Evolutionary conservation across 2,329 filamentous ascomycete genomes (phyloP).

Genomic region (Arthrobotrys entomopaga): DNA sequence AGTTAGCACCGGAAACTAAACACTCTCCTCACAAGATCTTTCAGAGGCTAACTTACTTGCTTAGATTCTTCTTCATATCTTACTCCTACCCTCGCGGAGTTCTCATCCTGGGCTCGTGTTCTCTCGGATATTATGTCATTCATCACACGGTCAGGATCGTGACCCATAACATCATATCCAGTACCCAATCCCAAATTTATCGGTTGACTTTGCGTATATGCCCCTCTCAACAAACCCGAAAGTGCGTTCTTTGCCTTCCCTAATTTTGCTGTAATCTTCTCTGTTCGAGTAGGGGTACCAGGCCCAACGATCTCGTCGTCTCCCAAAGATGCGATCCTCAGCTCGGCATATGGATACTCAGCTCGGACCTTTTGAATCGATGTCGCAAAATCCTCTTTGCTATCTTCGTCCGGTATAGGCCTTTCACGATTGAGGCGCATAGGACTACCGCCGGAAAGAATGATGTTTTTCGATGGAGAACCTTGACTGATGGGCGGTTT

Average conservation of each 20-base stretch:
- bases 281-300: not conserved
- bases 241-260: constrained; percentile 21
- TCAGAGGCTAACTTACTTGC: constrained; percentile 12
- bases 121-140: not conserved
- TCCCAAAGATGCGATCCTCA: constrained; percentile 25
- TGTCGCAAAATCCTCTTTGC: constrained; percentile 3
- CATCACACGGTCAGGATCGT: not conserved
- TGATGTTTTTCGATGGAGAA: too few species aligned
- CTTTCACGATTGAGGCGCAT: constrained; percentile 29
- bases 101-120: not conserved
- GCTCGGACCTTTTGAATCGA: constrained; percentile 1
- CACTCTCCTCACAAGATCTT: not conserved
- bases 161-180: constrained; percentile 4
- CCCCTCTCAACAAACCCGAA: constrained; percentile 3
- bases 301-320: constrained; percentile 36
- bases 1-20: not conserved
- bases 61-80: constrained; percentile 33
- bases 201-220: not conserved
- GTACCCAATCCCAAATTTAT: not conserved
- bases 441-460: constrained; percentile 1
- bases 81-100: not conserved
- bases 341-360: constrained; percentile 41
- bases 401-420: constrained; percentile 6
- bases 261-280: not conserved
- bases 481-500: too few species aligned